Base-by-base conservation (phyloP, 306 rosid genomes). In the Trifolium dubium region DNA sequence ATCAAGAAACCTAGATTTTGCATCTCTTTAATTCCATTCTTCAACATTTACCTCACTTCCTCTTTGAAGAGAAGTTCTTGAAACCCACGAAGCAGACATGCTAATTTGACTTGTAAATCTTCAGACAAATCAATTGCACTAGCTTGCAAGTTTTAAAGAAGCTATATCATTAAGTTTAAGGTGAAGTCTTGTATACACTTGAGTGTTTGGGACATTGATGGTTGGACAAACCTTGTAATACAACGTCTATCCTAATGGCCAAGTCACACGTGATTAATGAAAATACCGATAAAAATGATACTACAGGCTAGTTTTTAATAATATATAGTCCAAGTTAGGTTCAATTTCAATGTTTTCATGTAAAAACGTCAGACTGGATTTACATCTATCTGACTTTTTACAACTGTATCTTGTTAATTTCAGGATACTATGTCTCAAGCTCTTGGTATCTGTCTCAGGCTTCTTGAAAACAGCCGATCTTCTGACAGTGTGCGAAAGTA, bases 401-500 rank as follows among this genome's bases (percentile, higher is more conserved):
- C 44, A 59, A 80, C 17, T 39, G 5, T 47, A 55, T 78, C 69
- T 73, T 72, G 54, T 61, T 46, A 72, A 64, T 77, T 68, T 56
- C 93, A 93, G 98, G 96, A 86, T 29, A 86, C 86, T 74, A 89
- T 90, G 91, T 90, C 87, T 81, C 97, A 85, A 88, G 96, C 97
- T 80, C 96, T 93, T 78, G 92, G 87, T 55, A 93, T 93, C 79
- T 93, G 97, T 86, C 96, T 91, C 62, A 89, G 94, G 86, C 94
- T 91, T 82, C 90, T 93, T 28, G 98, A 91, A 85, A 87, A 87
- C 80, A 77, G 76, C 67, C 88, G 98, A 78, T 93, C 97, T 77
- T 84, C 94, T 73, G 98, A 93, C 54, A 93, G 98, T 50, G 98
- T 93, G 80, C 89, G 85, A 49, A 93, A 88, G 98, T 93, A 88